Evolutionary conservation across 2,329 filamentous ascomycete species (phyloP), one percentile per base, ranked within the genome.

Genomic region (Fusarium caatingaense): DNA sequence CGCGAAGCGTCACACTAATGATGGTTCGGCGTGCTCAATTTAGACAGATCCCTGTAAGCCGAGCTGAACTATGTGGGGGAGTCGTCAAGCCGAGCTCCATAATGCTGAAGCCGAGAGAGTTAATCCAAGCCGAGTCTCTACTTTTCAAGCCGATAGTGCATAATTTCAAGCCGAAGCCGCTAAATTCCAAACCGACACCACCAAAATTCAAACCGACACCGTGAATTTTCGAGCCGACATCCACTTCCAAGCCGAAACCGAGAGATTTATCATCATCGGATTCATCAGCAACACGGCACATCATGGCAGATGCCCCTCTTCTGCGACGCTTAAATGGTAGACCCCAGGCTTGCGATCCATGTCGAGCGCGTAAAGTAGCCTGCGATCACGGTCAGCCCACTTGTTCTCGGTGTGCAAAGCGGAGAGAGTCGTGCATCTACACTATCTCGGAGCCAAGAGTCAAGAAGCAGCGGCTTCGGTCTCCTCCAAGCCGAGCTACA

Each of bases 331-430:
- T 73, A 28, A 78, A 78, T 25, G 76, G 76, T 40, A 72, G 76
- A 3, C 73, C 72, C 7, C 76, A 76, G 41, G 72, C 73, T 8
- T 76, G 76, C 45, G 77, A 83, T 72, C 80, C 80, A 25, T 83
- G 81, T 56, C 78, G 80, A 13, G 78, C 76, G 56, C 79, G 81
- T 18, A 83, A 83, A 61, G 78, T 83, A 9, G 81, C 82, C 8
- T 84, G 82, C 71, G 81, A 84, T 60, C 81, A 83, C 56, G 66
- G 65, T 0, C 78, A 79, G n/a, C 82, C 82, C 0, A 64, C 78
- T 18, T 84, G 82, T 65, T 73, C 74, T 41, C 76, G 82, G 40
- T 84, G 82, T 64, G 76, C 66, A 48, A 80, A 79, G 68, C 72
- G 79, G 15, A 78, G 76, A 28, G 75, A 79, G 46, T 59, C 74